Base-by-base conservation (phyloP, 441 rosid species). In the Gossypium schwendimanii region DNA sequence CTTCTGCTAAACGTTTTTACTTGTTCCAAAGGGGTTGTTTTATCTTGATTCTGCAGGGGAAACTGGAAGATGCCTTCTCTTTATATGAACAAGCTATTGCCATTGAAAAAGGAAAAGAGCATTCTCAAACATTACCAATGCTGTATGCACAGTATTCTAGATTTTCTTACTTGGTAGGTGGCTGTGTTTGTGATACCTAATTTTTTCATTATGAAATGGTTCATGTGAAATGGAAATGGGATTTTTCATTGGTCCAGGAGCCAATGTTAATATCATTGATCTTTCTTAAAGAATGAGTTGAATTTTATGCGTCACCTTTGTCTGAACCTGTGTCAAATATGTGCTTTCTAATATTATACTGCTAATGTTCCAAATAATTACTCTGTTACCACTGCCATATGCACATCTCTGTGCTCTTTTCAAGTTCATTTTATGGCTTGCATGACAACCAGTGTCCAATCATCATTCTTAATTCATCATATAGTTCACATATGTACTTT, bases 81-180 rank as follows among this genome's bases (percentile, higher is more conserved):
- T 73, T 91, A 73, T 96, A 91, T 72, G 97, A 96, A 68, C 97
- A 96, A 78, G 88, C 95, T 47, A 93, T 93, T 79, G 89, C 98
- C 75, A 89, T 91, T 80, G 99, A 95, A 73, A 95, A 89, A 81
- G 98, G 91, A 45, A 93, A 91, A 87, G 97, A 91, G 73, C 88
- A 90, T 74, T 93, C 98, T 12, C 86, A 83, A 81, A 75, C 86
- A 60, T 80, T 93, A 71, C 88, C 97, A 0, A 85, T 93, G 81
- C 73, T 93, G 71, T 91, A 88, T 84, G 97, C 97, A 53, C 99
- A 95, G 70, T 95, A 88, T 72, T 76, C 97, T 17, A 87, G 96
- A 47, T 93, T 95, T 79, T 36, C 83, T 9, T 85, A 83, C 81
- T 74, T 91, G 97, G 99, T 93, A 78, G 24, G 93, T 80, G 47